A percentile compares a stretch with the other conserved stretches of the same genome.
phyloP scores from a whole-genome alignment of 345 rosid genomes.

The Corchorus capsularis region DNA sequence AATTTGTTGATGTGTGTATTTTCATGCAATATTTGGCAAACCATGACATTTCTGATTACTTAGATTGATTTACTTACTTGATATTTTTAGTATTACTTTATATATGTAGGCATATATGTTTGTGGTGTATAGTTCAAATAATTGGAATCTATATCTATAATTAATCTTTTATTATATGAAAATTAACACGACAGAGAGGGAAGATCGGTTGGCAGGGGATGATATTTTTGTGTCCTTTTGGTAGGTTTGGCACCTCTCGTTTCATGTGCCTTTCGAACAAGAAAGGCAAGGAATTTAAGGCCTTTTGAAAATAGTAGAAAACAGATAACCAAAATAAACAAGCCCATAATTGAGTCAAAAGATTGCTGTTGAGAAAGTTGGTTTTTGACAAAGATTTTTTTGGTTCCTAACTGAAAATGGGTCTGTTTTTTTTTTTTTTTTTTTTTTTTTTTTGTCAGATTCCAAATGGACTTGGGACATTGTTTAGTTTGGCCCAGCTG shows the following conservation, averaged over 20 bases:
- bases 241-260: background rate
- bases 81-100: background rate
- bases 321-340: background rate
- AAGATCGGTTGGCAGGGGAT: background rate
- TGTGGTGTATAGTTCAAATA: background rate
- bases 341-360: background rate
- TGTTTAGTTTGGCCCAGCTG: slow-evolving; percentile 60
- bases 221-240: background rate
- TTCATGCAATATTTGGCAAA: background rate
- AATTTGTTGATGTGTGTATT: background rate
- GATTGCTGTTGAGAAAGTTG: background rate
- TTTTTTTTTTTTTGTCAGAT: slow-evolving; percentile 37
- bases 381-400: background rate
- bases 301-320: background rate
- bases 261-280: background rate
- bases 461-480: slow-evolving; percentile 76
- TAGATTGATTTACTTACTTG: background rate
- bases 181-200: background rate
- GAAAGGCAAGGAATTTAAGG: background rate
- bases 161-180: background rate
- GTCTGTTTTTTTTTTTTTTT: background rate
- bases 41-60: background rate
- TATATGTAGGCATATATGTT: background rate
- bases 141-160: background rate
- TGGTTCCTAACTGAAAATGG: background rate